Evolutionary conservation across 164 flowering plant species (phyloP).

Genomic region (Magnolia officinalis): DNA sequence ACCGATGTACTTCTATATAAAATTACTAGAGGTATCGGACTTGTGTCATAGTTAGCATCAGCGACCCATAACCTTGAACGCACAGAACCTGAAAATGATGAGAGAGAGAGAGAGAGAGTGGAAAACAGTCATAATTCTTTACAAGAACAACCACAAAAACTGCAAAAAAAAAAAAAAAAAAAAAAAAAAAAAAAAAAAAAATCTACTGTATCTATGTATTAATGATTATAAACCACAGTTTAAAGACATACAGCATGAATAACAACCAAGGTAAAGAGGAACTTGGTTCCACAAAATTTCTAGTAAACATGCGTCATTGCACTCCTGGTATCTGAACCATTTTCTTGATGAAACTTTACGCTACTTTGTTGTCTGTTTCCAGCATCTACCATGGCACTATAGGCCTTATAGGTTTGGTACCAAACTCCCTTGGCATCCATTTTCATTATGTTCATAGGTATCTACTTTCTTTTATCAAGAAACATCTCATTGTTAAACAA

Average conservation of each 20-base stretch:
- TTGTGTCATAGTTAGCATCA: conserved; percentile 31
- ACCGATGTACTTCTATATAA: conserved; percentile 42
- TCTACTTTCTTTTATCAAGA: too few species aligned
- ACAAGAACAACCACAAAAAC: not conserved
- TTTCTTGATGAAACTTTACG: too few species aligned
- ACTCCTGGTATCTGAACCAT: too few species aligned
- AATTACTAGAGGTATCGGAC: conserved; percentile 53
- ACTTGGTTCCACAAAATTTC: not conserved
- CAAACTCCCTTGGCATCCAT: too few species aligned
- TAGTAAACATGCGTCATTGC: not conserved
- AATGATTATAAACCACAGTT: not conserved
- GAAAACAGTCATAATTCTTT: not conserved
- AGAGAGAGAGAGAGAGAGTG: not conserved
- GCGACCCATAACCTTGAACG: conserved; percentile 62
- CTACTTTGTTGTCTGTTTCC: too few species aligned
- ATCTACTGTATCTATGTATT: too few species aligned
- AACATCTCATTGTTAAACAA: too few species aligned
- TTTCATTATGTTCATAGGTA: too few species aligned
- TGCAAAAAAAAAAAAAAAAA: not conserved
- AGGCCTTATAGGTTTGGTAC: too few species aligned
- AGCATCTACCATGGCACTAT: too few species aligned
- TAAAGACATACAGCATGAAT: too few species aligned
- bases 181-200: too few species aligned
- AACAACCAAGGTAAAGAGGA: not conserved
- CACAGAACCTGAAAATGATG: conserved; percentile 42